These are phyloP conservation scores for Phytophthora cajani DNA, from an alignment of 352 stramenopile species.

Conservation along the genomic window DNA sequence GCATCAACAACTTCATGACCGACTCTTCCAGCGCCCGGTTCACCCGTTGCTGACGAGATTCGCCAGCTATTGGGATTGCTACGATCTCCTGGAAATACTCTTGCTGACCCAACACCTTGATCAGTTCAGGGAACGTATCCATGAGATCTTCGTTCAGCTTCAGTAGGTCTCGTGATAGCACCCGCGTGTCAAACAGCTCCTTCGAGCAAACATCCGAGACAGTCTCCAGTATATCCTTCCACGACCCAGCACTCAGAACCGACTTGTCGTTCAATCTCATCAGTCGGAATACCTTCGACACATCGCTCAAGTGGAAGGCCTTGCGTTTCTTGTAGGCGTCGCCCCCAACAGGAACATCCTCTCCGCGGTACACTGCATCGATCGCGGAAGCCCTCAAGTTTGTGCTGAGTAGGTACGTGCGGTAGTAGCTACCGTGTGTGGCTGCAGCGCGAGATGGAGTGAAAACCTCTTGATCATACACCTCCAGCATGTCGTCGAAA, in stretches of 20 bases:
- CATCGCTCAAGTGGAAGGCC: neutral
- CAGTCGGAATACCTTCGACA: neutral
- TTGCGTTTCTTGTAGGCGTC: neutral
- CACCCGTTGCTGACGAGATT: conserved; percentile 28
- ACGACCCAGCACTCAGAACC: neutral
- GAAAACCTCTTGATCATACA: conserved; percentile 32
- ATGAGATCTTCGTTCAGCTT: conserved; percentile 41
- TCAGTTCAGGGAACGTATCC: conserved; percentile 31
- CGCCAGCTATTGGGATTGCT: neutral
- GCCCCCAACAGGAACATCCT: conserved; percentile 9
- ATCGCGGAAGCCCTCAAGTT: neutral
- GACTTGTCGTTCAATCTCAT: neutral
- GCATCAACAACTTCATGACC: conserved; percentile 30
- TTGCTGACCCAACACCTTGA: neutral
- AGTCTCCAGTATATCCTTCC: neutral
- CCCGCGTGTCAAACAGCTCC: conserved; percentile 36
- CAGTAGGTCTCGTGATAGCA: conserved; percentile 41
- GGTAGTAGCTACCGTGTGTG: conserved; percentile 20
- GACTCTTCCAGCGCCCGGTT: conserved; percentile 36
- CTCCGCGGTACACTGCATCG: conserved; percentile 1
- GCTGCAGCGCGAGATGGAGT: conserved; percentile 30
- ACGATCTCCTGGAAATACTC: conserved; percentile 16
- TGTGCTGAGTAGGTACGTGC: conserved; percentile 24
- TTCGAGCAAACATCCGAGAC: conserved; percentile 5
- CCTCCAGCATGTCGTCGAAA: conserved; percentile 23